Percentiles rank a stretch among this genome's conserved stretches.
Conservation (phyloP, 768 basidiomycete genomes). For the Trametes gibbosa region DNA sequence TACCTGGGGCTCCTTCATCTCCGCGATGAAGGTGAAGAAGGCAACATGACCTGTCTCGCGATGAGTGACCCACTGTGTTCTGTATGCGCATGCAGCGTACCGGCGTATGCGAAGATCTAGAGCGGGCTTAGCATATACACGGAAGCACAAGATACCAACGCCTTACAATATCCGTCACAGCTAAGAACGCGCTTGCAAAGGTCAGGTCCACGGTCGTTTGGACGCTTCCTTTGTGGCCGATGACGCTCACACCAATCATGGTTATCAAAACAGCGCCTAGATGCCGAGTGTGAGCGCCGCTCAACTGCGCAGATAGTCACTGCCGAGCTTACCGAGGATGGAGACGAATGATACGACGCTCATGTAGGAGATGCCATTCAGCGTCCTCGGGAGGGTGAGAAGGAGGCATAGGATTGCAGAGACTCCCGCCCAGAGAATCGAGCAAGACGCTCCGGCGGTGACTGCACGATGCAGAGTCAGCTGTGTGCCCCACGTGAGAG, state of each 20-base stretch:
- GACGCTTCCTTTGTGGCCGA: conserved; percentile 24
- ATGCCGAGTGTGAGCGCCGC: not conserved
- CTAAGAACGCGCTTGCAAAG: conserved; percentile 28
- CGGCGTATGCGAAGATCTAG: conserved; percentile 32
- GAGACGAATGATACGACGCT: conserved; percentile 31
- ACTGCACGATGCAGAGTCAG: conserved; percentile 18
- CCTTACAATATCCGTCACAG: conserved; percentile 31
- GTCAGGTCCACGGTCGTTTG: conserved; percentile 20
- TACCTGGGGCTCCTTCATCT: conserved; percentile 30
- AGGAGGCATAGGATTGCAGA: conserved; percentile 29
- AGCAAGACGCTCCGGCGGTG: conserved; percentile 31
- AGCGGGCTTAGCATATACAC: not conserved
- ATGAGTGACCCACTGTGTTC: no score
- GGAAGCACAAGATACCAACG: not conserved
- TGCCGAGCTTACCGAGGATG: conserved; percentile 22
- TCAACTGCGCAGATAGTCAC: not conserved
- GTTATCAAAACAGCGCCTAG: conserved; percentile 31
- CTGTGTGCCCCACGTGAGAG: not conserved
- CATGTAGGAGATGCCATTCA: conserved; percentile 29
- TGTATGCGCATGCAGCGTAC: conserved; percentile 4
- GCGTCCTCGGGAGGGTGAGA: conserved; percentile 29
- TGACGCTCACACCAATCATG: conserved; percentile 31
- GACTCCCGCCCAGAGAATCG: conserved; percentile 29
- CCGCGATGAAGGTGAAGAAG: conserved; percentile 33
- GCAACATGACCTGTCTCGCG: conserved; percentile 25